Evolutionary conservation across 2,329 filamentous ascomycete genomes (phyloP).

Genomic region (Aspergillus oerlinghausenensis): DNA sequence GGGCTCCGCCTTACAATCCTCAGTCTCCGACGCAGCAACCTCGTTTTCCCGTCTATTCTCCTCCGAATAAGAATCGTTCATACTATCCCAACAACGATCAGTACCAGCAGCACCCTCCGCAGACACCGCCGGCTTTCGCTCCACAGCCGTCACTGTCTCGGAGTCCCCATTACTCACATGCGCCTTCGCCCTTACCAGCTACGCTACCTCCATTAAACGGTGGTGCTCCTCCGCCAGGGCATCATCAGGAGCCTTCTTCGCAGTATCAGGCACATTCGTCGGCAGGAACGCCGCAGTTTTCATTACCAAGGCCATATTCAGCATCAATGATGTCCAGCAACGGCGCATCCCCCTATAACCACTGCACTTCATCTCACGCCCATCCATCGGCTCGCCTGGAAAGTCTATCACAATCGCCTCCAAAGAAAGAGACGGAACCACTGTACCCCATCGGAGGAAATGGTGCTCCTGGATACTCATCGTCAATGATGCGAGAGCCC

Average conservation of each 20-base stretch:
- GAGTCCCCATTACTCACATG: slow-evolving; percentile 40
- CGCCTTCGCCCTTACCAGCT: slow-evolving; percentile 37
- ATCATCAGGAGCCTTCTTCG: slow-evolving; percentile 31
- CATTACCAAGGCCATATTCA: slow-evolving; percentile 33
- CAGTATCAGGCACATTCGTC: slow-evolving; percentile 34
- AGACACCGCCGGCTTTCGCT: slow-evolving; percentile 40
- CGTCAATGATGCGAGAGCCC: slow-evolving; percentile 29
- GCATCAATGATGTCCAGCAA: slow-evolving; percentile 32
- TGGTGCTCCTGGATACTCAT: slow-evolving; percentile 25
- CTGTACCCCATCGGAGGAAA: slow-evolving; percentile 29
- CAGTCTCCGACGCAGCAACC: slow-evolving; percentile 44
- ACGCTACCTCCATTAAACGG: slow-evolving; percentile 40
- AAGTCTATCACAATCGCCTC: slow-evolving; percentile 39
- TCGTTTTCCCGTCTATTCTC: slow-evolving; percentile 40
- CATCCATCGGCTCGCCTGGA: slow-evolving; percentile 37
- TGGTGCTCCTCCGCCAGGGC: slow-evolving; percentile 21
- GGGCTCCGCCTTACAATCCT: slow-evolving; percentile 42
- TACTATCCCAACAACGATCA: slow-evolving; percentile 42
- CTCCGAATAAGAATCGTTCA: slow-evolving; percentile 37
- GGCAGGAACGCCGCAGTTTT: slow-evolving; percentile 27
- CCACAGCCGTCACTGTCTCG: slow-evolving; percentile 31
- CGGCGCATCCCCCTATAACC: slow-evolving; percentile 35
- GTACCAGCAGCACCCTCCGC: slow-evolving; percentile 39
- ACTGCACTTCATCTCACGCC: slow-evolving; percentile 36
- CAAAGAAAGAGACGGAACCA: slow-evolving; percentile 35